Percentiles rank a stretch among this genome's conserved stretches.
Evolutionary conservation across 192 early-diverging fungal species (phyloP).

Genomic region (Rhizophagus sp.): DNA sequence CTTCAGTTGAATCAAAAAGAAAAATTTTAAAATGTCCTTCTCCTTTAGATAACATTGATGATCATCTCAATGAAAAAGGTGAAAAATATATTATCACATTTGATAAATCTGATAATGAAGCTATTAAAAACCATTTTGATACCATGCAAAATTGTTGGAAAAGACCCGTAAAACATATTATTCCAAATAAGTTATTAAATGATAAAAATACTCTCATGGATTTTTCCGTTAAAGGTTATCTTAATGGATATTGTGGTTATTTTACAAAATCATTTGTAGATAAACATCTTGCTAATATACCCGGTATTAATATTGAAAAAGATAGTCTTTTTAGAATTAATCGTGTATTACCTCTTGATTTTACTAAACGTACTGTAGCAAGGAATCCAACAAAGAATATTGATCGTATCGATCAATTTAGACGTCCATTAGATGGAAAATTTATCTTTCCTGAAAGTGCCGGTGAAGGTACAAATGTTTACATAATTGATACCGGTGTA

Average conservation of each 20-base stretch:
- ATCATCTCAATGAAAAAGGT: neutral
- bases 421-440: conserved; percentile 39
- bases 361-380: neutral
- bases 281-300: neutral
- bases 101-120: neutral
- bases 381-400: neutral
- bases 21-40: neutral
- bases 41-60: neutral
- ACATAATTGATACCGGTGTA: conserved; percentile 74
- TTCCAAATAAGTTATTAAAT: neutral
- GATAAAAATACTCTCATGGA: neutral
- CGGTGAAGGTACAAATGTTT: conserved; percentile 39
- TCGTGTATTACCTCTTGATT: neutral
- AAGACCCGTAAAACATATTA: neutral
- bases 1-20: neutral
- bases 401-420: conserved; percentile 21
- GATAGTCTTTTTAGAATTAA: neutral
- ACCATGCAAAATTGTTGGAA: neutral
- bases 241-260: neutral
- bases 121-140: neutral
- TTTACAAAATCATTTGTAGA: neutral
- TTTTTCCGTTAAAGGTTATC: neutral
- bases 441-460: conserved; percentile 66
- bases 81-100: neutral
- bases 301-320: neutral